Base-by-base conservation (phyloP, 2,329 filamentous ascomycete genomes). In the Beauveria rudraprayagi region DNA sequence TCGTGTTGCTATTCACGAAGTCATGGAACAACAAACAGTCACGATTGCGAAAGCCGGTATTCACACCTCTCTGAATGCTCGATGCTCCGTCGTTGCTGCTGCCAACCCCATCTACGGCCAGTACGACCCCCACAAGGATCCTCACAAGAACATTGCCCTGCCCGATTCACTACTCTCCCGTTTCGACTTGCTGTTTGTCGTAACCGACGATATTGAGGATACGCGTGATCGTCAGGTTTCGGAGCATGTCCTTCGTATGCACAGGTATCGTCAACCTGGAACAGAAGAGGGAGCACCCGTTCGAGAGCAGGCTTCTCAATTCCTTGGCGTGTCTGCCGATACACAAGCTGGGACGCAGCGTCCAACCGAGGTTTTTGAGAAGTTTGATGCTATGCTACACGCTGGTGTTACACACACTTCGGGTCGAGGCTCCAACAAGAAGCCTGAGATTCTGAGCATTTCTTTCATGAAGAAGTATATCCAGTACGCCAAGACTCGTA, bases 381-480 rank as follows among this genome's bases (percentile, higher is more conserved):
- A 97, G 74, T 97, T 89, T 76, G 94, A 97, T 69, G 84, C 89
- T 34, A 96, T 97, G 91, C 83, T 99, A 47, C 94, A 99, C 71
- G 90, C 92, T 10, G 94, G 94, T 63, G 91, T 97, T 52, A 91
- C 87, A 7, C 76, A 91, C 17, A 91, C 87, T 4, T 81, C 87
- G 14, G 89, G 89, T 10, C 84, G 91, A 44, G 90, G 90, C 11
- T 78, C 87, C 28, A 85, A 85, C 67, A 89, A 90, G 73, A 88
- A 89, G 65, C 85, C 90, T 5, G 92, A 97, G 72, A 90, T 99
- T 16, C 80, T 99, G 59, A 96, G 90, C 76, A 97, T 99, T 63
- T 90, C 92, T 0, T 99, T 99, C 76, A 92, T 99, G 80, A 99
- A 99, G 79, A 99, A 99, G 77, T 99, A 97, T 74, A 95, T 99